Conservation (phyloP, 805 yeast species). For the Starmerella tilneyi region DNA sequence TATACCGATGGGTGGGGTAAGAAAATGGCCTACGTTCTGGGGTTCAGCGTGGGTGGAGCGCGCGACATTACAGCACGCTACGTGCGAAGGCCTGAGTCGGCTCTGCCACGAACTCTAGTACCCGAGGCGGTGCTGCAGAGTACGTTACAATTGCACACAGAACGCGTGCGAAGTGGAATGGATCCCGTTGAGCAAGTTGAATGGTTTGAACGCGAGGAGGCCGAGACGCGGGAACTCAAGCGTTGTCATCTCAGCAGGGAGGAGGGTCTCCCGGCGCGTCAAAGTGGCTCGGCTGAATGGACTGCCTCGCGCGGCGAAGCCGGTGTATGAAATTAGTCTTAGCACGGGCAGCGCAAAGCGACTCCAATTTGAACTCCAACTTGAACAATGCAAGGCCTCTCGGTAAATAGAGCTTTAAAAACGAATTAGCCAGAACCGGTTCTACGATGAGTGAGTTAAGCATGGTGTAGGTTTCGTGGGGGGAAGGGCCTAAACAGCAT, state of each 20-base stretch:
- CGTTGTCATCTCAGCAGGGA: conserved; percentile 7
- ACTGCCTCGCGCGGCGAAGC: conserved; percentile 66
- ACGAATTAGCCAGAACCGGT: too few species aligned
- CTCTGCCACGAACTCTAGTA: conserved; percentile 41
- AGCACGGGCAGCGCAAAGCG: too few species aligned
- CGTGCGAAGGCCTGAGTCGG: conserved; percentile 37
- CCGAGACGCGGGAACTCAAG: conserved; percentile 27
- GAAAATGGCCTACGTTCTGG: conserved; percentile 80
- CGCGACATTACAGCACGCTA: conserved; percentile 64
- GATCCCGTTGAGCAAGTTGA: conserved; percentile 22
- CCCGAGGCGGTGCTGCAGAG: conserved; percentile 30
- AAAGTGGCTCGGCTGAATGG: conserved; percentile 74
- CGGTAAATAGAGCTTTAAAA: too few species aligned
- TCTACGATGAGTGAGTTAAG: too few species aligned
- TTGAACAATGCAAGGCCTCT: too few species aligned
- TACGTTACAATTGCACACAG: conserved; percentile 30
- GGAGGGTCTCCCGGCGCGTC: conserved; percentile 42
- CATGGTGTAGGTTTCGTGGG: too few species aligned
- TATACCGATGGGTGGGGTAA: conserved; percentile 87
- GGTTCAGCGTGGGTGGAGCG: conserved; percentile 48
- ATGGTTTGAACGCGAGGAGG: conserved; percentile 22
- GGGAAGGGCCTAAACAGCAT: too few species aligned
- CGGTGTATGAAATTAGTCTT: conserved; percentile 36
- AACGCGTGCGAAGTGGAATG: conserved; percentile 10
- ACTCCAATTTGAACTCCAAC: too few species aligned